A percentile compares a stretch with the other conserved stretches of the same genome.
Conservation (phyloP, 2,329 filamentous ascomycete species). For the Alternaria hordeiaustralica region DNA sequence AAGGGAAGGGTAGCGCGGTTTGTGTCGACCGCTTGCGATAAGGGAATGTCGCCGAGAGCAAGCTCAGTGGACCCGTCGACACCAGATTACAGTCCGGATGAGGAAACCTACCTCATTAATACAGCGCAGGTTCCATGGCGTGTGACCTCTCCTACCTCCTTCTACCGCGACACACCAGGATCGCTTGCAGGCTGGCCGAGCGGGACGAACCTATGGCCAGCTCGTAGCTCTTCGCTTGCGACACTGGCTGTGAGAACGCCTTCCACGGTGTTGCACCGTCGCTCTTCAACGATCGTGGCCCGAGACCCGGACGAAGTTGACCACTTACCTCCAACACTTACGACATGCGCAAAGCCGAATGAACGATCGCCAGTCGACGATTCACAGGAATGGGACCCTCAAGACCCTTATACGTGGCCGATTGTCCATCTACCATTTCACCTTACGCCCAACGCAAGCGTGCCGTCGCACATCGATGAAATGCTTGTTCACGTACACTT, state of each 20-base stretch:
- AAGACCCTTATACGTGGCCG: neutral
- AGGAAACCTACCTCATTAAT: neutral
- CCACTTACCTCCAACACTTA: neutral
- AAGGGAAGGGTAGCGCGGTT: neutral
- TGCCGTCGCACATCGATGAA: neutral
- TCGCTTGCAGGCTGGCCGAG: neutral
- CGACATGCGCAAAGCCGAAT: neutral
- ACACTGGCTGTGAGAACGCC: neutral
- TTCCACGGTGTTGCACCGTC: neutral
- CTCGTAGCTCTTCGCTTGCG: neutral
- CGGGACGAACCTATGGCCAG: neutral
- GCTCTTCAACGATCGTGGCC: neutral
- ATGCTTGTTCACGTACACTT: constrained; percentile 1
- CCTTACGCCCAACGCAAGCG: neutral
- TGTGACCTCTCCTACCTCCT: neutral
- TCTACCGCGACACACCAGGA: neutral
- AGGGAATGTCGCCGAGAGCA: neutral
- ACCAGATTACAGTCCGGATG: neutral
- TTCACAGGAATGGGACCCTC: neutral
- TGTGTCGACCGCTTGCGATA: neutral
- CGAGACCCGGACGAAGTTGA: neutral
- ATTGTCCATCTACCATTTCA: neutral
- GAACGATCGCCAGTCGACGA: neutral
- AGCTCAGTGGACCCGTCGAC: neutral
- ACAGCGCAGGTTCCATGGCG: neutral